phyloP scores from a whole-genome alignment of 2,329 filamentous ascomycete genomes.

The Colletotrichum graminicola region DNA sequence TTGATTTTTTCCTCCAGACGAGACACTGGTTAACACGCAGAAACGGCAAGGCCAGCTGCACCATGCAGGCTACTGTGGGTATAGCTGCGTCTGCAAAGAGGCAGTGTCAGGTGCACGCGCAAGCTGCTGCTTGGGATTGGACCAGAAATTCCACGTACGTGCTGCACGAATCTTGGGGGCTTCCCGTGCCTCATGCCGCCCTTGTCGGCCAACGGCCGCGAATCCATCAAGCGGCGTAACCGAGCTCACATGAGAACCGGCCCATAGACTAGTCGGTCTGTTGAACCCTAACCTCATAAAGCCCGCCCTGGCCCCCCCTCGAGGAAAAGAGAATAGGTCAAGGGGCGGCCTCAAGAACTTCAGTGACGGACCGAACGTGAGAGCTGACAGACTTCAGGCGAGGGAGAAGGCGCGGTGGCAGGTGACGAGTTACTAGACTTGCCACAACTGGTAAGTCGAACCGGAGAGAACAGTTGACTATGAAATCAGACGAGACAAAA shows the following conservation, averaged over 20 bases:
- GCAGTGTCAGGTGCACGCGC: constrained; percentile 17
- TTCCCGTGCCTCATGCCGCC: constrained; percentile 23
- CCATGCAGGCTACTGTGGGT: constrained; percentile 37
- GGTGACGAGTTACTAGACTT: constrained; percentile 21
- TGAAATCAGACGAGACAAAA: constrained; percentile 28
- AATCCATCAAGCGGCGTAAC: constrained; percentile 29
- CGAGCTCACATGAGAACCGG: constrained; percentile 24
- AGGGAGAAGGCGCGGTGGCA: constrained; percentile 2
- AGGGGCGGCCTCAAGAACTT: constrained; percentile 1
- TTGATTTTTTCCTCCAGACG: not conserved
- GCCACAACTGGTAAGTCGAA: constrained; percentile 25
- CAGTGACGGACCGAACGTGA: constrained; percentile 26
- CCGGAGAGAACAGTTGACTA: constrained; percentile 24
- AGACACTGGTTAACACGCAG: constrained; percentile 18
- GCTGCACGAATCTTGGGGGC: constrained; percentile 10
- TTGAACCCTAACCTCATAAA: constrained; percentile 11
- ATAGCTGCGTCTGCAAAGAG: constrained; percentile 24
- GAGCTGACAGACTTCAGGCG: constrained; percentile 30
- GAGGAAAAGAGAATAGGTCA: not conserved
- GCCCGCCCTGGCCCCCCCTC: constrained; percentile 18
- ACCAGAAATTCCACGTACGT: constrained; percentile 19
- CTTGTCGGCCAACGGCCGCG: constrained; percentile 18
- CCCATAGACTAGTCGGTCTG: constrained; percentile 25
- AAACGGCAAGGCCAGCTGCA: constrained; percentile 32
- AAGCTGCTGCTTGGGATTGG: constrained; percentile 27